Conservation (phyloP, 1,139 yeast genomes). For the Hansenula sp. region DNA sequence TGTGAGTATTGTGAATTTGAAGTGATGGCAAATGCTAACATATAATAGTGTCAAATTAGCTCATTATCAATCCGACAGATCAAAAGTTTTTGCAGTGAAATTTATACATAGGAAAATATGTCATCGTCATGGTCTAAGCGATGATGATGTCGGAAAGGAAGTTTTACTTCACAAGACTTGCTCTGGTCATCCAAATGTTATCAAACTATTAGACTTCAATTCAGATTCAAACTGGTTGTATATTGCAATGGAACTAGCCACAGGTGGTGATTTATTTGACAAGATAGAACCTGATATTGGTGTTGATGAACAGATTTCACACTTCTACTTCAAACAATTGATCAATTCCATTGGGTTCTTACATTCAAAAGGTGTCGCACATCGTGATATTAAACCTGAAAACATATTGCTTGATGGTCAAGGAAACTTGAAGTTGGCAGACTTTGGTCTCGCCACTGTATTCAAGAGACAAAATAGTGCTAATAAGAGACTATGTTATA, state of each 20-base stretch:
- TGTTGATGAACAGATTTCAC: conserved; percentile 60
- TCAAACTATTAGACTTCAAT: conserved; percentile 47
- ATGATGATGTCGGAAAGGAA: conserved; percentile 47
- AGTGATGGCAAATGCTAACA: too few relatives aligned
- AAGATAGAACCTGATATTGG: conserved; percentile 74
- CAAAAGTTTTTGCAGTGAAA: conserved; percentile 46
- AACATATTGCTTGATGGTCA: conserved; percentile 71
- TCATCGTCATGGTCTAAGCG: conserved; percentile 36
- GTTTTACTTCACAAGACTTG: conserved; percentile 51
- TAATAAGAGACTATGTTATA: conserved; percentile 46
- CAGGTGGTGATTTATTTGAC: conserved; percentile 69
- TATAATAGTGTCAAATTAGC: conserved; percentile 30
- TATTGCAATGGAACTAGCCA: conserved; percentile 62
- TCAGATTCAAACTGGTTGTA: conserved; percentile 50
- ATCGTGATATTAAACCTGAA: conserved; percentile 87
- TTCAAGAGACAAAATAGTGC: conserved; percentile 51
- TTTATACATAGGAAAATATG: conserved; percentile 48
- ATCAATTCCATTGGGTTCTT: conserved; percentile 51
- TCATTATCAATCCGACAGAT: conserved; percentile 18
- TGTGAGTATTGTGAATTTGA: too few relatives aligned
- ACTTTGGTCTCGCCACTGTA: conserved; percentile 63
- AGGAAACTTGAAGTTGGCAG: conserved; percentile 62
- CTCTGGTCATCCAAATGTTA: conserved; percentile 52
- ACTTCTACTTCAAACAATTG: conserved; percentile 61
- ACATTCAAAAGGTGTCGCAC: conserved; percentile 75